Conservation (phyloP, 805 yeast species). For the Debaryomyces prosopidis region DNA sequence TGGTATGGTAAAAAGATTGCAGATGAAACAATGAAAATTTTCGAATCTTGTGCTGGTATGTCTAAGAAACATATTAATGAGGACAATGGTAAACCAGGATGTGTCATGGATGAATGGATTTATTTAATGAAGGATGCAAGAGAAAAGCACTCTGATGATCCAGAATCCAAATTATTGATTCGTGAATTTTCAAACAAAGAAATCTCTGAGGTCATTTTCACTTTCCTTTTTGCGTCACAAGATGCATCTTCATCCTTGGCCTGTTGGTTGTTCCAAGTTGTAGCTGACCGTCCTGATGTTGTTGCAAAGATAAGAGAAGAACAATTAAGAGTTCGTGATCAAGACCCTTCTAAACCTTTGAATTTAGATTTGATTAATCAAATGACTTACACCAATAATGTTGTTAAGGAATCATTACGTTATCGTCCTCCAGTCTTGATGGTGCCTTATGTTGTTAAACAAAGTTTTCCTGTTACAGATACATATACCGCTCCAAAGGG, state of each 20-base stretch:
- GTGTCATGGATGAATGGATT: constrained; percentile 97
- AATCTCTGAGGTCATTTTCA: constrained; percentile 94
- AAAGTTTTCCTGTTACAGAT: constrained; percentile 78
- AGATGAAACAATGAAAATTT: constrained; percentile 89
- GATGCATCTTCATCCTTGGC: constrained; percentile 97
- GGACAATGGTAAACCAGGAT: constrained; percentile 73
- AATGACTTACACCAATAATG: constrained; percentile 88
- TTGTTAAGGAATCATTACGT: constrained; percentile 88
- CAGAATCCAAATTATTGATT: constrained; percentile 58
- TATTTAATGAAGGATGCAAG: constrained; percentile 76
- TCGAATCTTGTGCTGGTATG: constrained; percentile 83
- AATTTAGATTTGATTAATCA: constrained; percentile 73
- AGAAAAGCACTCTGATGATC: constrained; percentile 48
- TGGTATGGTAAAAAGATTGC: constrained; percentile 97
- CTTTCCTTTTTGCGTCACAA: constrained; percentile 95
- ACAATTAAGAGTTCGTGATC: constrained; percentile 78
- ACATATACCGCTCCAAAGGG: constrained; percentile 94
- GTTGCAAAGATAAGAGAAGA: constrained; percentile 85
- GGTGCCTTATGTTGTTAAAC: constrained; percentile 96
- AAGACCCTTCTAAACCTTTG: constrained; percentile 65
- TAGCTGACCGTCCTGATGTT: constrained; percentile 94
- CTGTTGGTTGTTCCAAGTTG: constrained; percentile 96
- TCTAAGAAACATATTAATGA: constrained; percentile 76
- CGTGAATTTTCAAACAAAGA: constrained; percentile 88
- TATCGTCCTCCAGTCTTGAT: constrained; percentile 96